A percentile compares a stretch with the other conserved stretches of the same genome.
These are phyloP conservation scores for Raphanus sativus DNA, from an alignment of 345 rosid genomes.

Conservation along the genomic window DNA sequence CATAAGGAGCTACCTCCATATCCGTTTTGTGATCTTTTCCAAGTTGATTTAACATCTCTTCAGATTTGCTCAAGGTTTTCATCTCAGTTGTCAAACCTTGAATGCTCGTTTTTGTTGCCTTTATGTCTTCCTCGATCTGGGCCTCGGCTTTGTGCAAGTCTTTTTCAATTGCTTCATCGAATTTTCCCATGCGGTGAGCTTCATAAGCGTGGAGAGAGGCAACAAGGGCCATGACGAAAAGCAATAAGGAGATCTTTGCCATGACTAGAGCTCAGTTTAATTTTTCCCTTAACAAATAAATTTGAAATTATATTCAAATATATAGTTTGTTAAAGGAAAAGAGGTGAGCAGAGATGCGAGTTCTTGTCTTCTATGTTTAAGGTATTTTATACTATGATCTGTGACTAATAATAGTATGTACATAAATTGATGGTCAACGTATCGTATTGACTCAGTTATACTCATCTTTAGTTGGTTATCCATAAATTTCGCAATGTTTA, in stretches of 20 bases:
- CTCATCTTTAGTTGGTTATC: constrained; percentile 18
- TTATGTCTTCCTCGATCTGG: constrained; percentile 12
- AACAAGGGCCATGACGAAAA: constrained; percentile 14
- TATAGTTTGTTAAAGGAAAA: constrained; percentile 33
- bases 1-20: background rate
- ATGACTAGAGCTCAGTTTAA: constrained; percentile 10
- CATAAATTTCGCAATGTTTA: constrained; percentile 2
- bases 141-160: constrained; percentile 28
- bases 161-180: background rate
- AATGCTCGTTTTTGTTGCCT: constrained; percentile 2
- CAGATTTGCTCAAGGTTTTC: constrained; percentile 8
- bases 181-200: constrained; percentile 14
- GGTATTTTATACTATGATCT: constrained; percentile 20
- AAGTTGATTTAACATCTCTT: background rate
- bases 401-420: constrained; percentile 15
- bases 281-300: constrained; percentile 31
- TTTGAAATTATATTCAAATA: constrained; percentile 35
- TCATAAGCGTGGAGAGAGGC: constrained; percentile 26
- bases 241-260: constrained; percentile 35
- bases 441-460: background rate
- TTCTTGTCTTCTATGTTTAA: background rate
- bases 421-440: constrained; percentile 10
- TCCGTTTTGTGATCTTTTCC: constrained; percentile 7
- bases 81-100: constrained; percentile 11
- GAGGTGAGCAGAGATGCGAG: constrained; percentile 19